Base-by-base conservation (phyloP, 208 protist genomes). In the Trypanosoma mega region DNA sequence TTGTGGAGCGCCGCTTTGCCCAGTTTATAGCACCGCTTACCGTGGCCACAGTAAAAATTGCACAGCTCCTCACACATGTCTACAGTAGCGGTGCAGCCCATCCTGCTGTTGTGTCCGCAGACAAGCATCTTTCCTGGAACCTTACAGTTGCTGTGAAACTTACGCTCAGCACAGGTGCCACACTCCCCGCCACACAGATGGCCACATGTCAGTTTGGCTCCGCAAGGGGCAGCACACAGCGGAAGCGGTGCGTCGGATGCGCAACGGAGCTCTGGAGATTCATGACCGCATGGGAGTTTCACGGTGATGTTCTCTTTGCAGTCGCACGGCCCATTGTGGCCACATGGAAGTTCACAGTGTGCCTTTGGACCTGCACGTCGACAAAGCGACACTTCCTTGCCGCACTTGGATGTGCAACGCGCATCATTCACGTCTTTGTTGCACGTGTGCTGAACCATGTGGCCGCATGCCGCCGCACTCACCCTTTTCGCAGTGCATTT, bases 161-260 rank as follows among this genome's bases (percentile, higher is more conserved):
- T 60, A 11, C 53, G 36, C 33, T 41, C 2, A 1, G 0, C 12
- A 6, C 54, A 63, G 11, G 20, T 5, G 6, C 31, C 52, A 37
- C 63, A 68, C 0, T 9, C 33, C n/a, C 63, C 64, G 26, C 30
- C n/a, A 33, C 64, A 71, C 24, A 5, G 0, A 44, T 71, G 64
- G 18, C 64, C 64, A 53, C 64, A 71, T 8, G 1, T 1, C 7
- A 69, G 7, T 34, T 16, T 37, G 1, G 8, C 14, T 20, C 11
- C 39, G 24, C 64, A 71, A 8, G 2, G 34, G 27, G 8, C 33
- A 8, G 31, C 7, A 26, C 53, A 60, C 5, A 26, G 4, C 11
- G 43, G 43, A 6, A 24, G 43, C 53, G 31, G 36, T 4, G 16
- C 26, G 6, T 54, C 8, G 20, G 48, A 20, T 5, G 20, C 23